phyloP scores from a whole-genome alignment of 805 yeast genomes.

The Candida nemodendra region DNA sequence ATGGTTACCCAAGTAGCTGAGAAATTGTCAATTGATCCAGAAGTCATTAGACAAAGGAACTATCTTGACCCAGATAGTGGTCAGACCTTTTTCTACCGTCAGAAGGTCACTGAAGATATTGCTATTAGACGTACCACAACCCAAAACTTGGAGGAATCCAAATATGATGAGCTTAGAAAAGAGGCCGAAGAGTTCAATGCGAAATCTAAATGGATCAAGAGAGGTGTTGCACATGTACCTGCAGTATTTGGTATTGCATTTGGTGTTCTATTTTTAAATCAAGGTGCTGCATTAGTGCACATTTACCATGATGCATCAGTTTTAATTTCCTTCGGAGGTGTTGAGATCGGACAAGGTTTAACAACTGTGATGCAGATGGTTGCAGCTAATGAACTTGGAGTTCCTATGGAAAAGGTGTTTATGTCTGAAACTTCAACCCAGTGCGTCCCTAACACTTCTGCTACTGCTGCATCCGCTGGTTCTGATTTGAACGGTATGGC shows the following conservation, averaged over 20 bases:
- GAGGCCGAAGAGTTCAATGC: constrained; percentile 42
- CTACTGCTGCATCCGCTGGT: constrained; percentile 51
- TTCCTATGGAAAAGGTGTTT: constrained; percentile 40
- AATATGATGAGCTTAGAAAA: constrained; percentile 33
- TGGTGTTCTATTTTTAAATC: constrained; percentile 45
- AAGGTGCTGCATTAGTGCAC: constrained; percentile 48
- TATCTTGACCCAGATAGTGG: constrained; percentile 32
- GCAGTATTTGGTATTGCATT: constrained; percentile 48
- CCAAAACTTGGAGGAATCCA: constrained; percentile 35
- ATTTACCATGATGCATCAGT: constrained; percentile 48
- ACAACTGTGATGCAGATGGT: constrained; percentile 49
- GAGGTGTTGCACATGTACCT: constrained; percentile 47
- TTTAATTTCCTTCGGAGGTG: constrained; percentile 46
- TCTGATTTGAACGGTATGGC: constrained; percentile 51
- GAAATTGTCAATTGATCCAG: constrained; percentile 38
- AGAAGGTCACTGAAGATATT: constrained; percentile 40
- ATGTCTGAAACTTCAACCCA: constrained; percentile 48
- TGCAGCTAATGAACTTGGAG: constrained; percentile 42
- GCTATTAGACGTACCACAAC: constrained; percentile 37
- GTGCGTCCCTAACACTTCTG: constrained; percentile 46
- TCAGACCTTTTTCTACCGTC: constrained; percentile 40
- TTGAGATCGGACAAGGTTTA: constrained; percentile 50
- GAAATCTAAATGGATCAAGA: constrained; percentile 42
- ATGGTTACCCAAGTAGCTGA: constrained; percentile 42
- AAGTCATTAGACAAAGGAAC: constrained; percentile 37